phyloP scores from a whole-genome alignment of 345 rosid species.

The Nasturtium officinale region DNA sequence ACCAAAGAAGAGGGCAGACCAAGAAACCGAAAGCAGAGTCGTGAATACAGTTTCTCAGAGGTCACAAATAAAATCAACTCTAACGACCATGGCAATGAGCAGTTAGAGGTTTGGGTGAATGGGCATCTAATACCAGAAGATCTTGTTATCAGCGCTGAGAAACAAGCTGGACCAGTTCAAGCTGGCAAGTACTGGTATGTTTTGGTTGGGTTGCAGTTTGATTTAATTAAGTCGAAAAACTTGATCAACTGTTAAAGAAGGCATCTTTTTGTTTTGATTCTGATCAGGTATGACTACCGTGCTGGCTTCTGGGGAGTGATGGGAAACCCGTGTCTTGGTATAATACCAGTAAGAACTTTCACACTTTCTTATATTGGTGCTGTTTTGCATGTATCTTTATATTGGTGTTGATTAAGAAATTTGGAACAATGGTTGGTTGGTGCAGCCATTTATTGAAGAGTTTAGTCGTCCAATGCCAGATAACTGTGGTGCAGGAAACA shows the following conservation, averaged over 20 bases:
- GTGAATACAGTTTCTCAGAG: constrained; percentile 50
- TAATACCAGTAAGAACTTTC: constrained; percentile 62
- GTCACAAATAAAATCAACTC: constrained; percentile 42
- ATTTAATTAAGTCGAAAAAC: background rate
- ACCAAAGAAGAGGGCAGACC: constrained; percentile 46
- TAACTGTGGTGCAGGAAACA: constrained; percentile 71
- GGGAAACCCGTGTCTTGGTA: constrained; percentile 73
- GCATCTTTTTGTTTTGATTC: background rate
- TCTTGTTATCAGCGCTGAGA: constrained; percentile 59
- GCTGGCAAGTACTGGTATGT: constrained; percentile 76
- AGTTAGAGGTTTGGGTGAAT: constrained; percentile 55
- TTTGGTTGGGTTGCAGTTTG: background rate
- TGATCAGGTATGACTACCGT: constrained; percentile 68
- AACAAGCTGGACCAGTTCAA: constrained; percentile 69
- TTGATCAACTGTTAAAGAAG: background rate
- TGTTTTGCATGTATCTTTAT: background rate
- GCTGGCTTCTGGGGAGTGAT: constrained; percentile 87
- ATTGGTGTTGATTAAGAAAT: background rate
- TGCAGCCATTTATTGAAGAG: constrained; percentile 76
- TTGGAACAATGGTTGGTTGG: background rate
- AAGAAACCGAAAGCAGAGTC: constrained; percentile 42
- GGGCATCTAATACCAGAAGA: constrained; percentile 61
- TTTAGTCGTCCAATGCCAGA: constrained; percentile 66
- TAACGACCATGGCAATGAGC: constrained; percentile 40
- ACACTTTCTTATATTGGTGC: background rate